A percentile compares a stretch with the other conserved stretches of the same genome.
Conservation (phyloP, 2,329 filamentous ascomycete genomes). For the Penicillium concentricum region DNA sequence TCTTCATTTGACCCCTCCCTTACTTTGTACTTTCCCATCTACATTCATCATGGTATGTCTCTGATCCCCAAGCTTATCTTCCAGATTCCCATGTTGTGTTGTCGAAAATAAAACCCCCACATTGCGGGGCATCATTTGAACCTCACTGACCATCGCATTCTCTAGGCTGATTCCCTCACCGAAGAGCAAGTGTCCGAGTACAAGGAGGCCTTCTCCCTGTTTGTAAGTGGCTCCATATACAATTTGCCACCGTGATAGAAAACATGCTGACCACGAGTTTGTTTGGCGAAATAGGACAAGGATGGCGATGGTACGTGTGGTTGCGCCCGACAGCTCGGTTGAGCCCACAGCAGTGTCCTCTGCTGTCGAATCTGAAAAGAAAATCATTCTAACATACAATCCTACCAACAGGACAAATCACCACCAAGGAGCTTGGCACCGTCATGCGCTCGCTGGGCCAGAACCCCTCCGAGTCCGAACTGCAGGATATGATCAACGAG, state of each 20-base stretch:
- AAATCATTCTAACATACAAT: constrained; percentile 11
- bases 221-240: constrained; percentile 66
- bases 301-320: constrained; percentile 79
- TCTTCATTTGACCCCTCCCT: constrained; percentile 17
- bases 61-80: neutral
- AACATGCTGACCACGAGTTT: constrained; percentile 17
- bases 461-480: constrained; percentile 84
- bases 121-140: constrained; percentile 33
- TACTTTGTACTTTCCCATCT: constrained; percentile 14
- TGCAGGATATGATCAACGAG: constrained; percentile 94
- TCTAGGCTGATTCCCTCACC: constrained; percentile 92
- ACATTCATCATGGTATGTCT: constrained; percentile 35
- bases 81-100: neutral
- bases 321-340: neutral
- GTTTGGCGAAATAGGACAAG: constrained; percentile 64
- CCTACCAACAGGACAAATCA: constrained; percentile 70
- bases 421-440: constrained; percentile 84
- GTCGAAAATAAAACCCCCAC: constrained; percentile 28
- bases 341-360: neutral
- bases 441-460: constrained; percentile 89
- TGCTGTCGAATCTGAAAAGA: neutral
- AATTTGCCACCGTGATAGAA: constrained; percentile 2
- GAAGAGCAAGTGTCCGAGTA: constrained; percentile 99
- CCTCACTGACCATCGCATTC: constrained; percentile 29
- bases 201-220: constrained; percentile 99